Evolutionary conservation across 345 rosid genomes (phyloP), one percentile per base, ranked within the genome.

Genomic region (Acer saccharum): DNA sequence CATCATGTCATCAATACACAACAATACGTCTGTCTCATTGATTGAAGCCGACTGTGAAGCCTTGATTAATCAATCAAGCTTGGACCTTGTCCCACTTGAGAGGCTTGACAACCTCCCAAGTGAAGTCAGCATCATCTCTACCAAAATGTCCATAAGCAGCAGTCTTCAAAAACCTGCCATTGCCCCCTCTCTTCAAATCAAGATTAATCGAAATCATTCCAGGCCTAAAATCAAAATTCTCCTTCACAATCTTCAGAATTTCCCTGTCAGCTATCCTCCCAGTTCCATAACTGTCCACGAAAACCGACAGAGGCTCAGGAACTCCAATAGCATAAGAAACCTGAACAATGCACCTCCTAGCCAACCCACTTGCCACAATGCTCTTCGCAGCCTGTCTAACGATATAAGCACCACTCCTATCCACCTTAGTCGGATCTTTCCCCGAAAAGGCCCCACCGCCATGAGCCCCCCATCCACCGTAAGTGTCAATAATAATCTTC

Each of bases 281-380:
- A 13, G 84, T 87, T 3, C 86, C 82, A 23, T 76, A 84, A 10
- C 79, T 76, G 64, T 83, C 88, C 10, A 87, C 88, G 27, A 87
- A 84, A 10, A 84, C 86, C 2, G 84, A 84, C 74, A 87, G 58
- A 2, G 88, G 86, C 52, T 84, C 88, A 2, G 89, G 85, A 12
- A 83, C 88, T 46, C 88, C 86, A 77, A 87, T 87, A n/a, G 86
- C 88, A 67, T 85, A 87, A 2, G 88, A 87, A 18, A 86, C 87
- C 81, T 86, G 86, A 39, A 82, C 87, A 32, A 82, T 75, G 76
- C 87, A 80, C 78, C 89, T 77, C 21, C 87, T 71, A 32, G 89
- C 89, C 29, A 86, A 84, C 35, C 83, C 87, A 58, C 50, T 76
- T 11, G 89, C 87, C 17, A 84, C 87, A 63, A 84, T 76, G 72